Percentiles rank a stretch among this genome's conserved stretches.
Evolutionary conservation across 345 rosid genomes (phyloP).

Genomic region (Moringa oleifera): DNA sequence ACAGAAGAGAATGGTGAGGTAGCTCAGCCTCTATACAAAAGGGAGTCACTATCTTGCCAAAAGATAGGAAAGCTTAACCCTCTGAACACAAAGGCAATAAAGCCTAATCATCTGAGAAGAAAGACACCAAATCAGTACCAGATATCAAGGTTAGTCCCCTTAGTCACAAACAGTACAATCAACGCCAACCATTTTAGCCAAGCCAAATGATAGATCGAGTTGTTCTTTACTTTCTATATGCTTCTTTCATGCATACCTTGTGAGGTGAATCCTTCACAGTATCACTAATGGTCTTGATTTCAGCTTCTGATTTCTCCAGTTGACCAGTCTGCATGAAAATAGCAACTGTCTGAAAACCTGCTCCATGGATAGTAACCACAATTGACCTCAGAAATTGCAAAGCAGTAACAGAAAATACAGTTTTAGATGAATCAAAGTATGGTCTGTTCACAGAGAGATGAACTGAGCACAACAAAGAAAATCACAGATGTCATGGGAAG

Average conservation of each 20-base stretch:
- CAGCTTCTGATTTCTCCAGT: slow-evolving; percentile 43
- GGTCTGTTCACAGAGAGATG: neutral
- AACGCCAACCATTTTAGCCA: too few species aligned
- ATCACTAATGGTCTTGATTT: slow-evolving; percentile 34
- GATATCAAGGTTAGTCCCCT: too few species aligned
- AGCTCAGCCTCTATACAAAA: too few species aligned
- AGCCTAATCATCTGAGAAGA: too few species aligned
- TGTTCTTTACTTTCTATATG: neutral
- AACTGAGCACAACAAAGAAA: neutral
- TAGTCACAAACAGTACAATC: too few species aligned
- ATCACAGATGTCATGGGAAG: neutral
- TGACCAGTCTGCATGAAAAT: slow-evolving; percentile 99
- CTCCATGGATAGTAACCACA: slow-evolving; percentile 81
- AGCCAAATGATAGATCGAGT: too few species aligned
- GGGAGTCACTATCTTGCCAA: too few species aligned
- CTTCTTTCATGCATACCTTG: slow-evolving; percentile 41
- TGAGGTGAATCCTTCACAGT: slow-evolving; percentile 62
- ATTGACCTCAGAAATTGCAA: slow-evolving; percentile 71
- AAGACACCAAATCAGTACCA: too few species aligned
- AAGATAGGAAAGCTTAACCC: too few species aligned
- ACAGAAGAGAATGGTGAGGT: too few species aligned
- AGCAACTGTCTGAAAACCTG: slow-evolving; percentile 99
- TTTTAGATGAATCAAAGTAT: slow-evolving; percentile 10
- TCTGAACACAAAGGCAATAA: too few species aligned
- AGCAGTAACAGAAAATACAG: slow-evolving; percentile 23